Evolutionary conservation across 371 early-diverging fungal genomes (phyloP), one percentile per base, ranked within the genome.

Genomic region (Fennellomyces sp.): DNA sequence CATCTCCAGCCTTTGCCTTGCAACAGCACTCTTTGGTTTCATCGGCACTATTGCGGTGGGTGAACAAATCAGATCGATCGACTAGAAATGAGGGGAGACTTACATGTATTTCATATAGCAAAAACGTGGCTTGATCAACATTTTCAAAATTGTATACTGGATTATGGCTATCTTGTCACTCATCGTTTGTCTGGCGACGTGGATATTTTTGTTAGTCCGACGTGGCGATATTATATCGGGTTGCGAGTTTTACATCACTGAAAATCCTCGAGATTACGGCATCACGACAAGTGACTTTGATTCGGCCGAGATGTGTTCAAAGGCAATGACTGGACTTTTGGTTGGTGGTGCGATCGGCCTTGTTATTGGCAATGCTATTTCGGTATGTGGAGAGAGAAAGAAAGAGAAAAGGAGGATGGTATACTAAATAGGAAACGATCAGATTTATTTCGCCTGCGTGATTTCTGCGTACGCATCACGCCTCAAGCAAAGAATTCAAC

Each of bases 181-280:
- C 31, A 52, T 59, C 5, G 68, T 59, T n/a, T 31, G 52, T 2
- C 53, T 65, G 17, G 63, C 66, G 8, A 54, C 54, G 7, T 70
- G 63, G 62, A 70, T 70, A 50, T 52, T 60, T 30, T 26, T 60
- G 21, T n/a, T 67, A 12, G 68, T 72, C 29, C 58, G 56, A 5
- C 51, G 65, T 11, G 41, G 38, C 17, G 63, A 60, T 11, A 31
- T 65, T 19, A 33, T 47, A 11, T 17, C 19, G 7, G 48, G 36
- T 10, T 70, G 70, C 33, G 41, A 45, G 33, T 48, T 52, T 10
- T 51, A 56, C 19, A 27, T 58, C 91, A 84, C 95, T 94, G 10
- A 94, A 94, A 4, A 45, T 4, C 12, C 28, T 35, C 36, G 12
- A 29, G 39, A 15, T 5, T 19, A 21, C 17, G 19, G 12, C 12